Conservation (phyloP, 169 alveolate species). For the Toxoplasma gondii region DNA sequence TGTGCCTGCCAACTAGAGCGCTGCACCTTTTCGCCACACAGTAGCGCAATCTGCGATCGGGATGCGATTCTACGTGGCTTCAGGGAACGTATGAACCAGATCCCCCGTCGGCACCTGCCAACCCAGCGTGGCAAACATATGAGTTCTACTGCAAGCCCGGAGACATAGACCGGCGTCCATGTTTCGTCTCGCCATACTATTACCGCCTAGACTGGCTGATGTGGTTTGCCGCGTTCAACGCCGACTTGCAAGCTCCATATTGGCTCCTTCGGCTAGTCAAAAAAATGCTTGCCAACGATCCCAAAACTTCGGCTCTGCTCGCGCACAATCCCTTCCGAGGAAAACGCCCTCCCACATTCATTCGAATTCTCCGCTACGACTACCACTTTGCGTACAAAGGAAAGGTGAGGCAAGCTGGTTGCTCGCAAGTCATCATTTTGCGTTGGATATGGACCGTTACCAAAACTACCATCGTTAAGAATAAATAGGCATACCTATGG, state of each 20-base stretch:
- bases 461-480: no score
- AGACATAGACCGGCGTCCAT: constrained; percentile 38
- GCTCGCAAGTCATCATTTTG: no score
- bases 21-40: no score
- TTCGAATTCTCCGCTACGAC: not conserved
- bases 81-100: not conserved
- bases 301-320: not conserved
- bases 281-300: not conserved
- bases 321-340: not conserved
- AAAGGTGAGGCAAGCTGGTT: not conserved
- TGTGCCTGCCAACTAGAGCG: no score
- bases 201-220: constrained; percentile 68
- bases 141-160: constrained; percentile 67
- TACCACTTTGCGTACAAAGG: not conserved
- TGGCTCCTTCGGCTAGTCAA: not conserved
- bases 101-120: not conserved
- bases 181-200: constrained; percentile 58
- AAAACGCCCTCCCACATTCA: not conserved
- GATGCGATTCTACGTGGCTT: not conserved
- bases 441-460: no score
- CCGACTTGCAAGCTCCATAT: not conserved
- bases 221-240: not conserved
- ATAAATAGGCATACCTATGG: no score
- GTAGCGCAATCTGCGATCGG: no score
- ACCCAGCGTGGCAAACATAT: constrained; percentile 25